These are phyloP conservation scores for Coemansia sp. DNA, from an alignment of 192 early-diverging fungal species.

Conservation along the genomic window DNA sequence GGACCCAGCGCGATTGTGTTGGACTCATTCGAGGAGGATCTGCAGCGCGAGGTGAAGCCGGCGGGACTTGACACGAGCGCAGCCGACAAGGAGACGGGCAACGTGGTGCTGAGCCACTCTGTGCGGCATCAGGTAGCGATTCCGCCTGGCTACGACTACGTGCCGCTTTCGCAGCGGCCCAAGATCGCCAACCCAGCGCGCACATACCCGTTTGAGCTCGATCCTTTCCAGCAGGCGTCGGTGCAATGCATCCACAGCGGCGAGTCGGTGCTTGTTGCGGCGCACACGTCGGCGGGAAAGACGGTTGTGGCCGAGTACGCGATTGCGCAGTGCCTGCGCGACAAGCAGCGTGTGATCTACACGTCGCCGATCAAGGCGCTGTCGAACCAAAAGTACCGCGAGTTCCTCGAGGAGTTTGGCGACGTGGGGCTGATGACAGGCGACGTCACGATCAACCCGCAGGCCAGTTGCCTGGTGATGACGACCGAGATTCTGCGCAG, in stretches of 20 bases:
- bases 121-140: conserved; percentile 95
- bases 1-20: conserved; percentile 53
- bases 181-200: conserved; percentile 76
- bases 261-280: conserved; percentile 93
- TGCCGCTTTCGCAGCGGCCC: conserved; percentile 83
- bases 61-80: conserved; percentile 53
- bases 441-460: conserved; percentile 94
- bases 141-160: conserved; percentile 80
- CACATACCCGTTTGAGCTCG: conserved; percentile 84
- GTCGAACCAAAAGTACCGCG: conserved; percentile 98
- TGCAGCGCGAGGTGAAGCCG: conserved; percentile 62
- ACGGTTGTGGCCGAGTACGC: conserved; percentile 99
- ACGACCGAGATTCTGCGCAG: conserved; percentile 97
- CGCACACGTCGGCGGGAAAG: conserved; percentile 96
- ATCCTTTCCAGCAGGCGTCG: conserved; percentile 92
- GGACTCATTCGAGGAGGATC: conserved; percentile 67
- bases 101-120: conserved; percentile 51
- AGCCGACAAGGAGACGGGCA: conserved; percentile 50
- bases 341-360: conserved; percentile 95
- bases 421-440: conserved; percentile 99
- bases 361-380: conserved; percentile 97
- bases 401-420: conserved; percentile 91
- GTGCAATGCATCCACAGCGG: conserved; percentile 84
- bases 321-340: conserved; percentile 80
- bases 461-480: conserved; percentile 93